These are phyloP conservation scores for Theobroma grandiflorum DNA, from an alignment of 441 rosid genomes.

Conservation along the genomic window DNA sequence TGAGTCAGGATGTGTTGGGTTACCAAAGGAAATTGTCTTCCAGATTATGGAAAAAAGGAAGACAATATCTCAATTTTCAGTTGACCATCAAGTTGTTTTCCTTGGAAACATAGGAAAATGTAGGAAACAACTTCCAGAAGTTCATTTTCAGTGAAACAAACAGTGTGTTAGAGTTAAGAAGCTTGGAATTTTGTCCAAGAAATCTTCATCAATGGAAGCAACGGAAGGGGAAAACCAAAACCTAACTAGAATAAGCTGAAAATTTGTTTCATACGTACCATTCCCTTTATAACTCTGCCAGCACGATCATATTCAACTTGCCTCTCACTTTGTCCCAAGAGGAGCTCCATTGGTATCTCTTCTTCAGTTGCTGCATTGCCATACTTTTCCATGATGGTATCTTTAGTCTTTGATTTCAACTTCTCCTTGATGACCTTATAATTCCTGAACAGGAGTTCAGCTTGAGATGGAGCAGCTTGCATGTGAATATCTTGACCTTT, in stretches of 20 bases:
- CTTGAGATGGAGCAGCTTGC: slow-evolving; percentile 96
- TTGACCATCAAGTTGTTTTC: too few species aligned
- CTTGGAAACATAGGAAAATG: too few species aligned
- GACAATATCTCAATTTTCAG: too few species aligned
- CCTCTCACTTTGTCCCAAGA: slow-evolving; percentile 76
- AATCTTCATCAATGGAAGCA: neutral
- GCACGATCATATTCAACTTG: slow-evolving; percentile 76
- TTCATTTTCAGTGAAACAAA: too few species aligned
- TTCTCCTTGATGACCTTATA: slow-evolving; percentile 71
- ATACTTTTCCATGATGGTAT: slow-evolving; percentile 77
- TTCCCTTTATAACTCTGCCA: slow-evolving; percentile 54
- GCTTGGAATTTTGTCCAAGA: neutral
- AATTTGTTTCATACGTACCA: slow-evolving; percentile 33
- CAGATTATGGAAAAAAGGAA: too few species aligned
- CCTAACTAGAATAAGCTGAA: neutral
- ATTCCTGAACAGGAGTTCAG: slow-evolving; percentile 73
- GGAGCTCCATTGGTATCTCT: slow-evolving; percentile 73
- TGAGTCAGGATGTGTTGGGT: too few species aligned
- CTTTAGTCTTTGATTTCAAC: slow-evolving; percentile 66
- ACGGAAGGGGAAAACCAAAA: neutral
- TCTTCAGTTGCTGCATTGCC: slow-evolving; percentile 88
- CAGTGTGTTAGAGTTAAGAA: too few species aligned
- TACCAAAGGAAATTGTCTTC: too few species aligned
- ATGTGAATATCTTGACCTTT: slow-evolving; percentile 93
- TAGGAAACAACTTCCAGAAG: too few species aligned